phyloP scores from a whole-genome alignment of 225 moss, liverwort and hornwort genomes.

The Pseudisothecium myosuroides region DNA sequence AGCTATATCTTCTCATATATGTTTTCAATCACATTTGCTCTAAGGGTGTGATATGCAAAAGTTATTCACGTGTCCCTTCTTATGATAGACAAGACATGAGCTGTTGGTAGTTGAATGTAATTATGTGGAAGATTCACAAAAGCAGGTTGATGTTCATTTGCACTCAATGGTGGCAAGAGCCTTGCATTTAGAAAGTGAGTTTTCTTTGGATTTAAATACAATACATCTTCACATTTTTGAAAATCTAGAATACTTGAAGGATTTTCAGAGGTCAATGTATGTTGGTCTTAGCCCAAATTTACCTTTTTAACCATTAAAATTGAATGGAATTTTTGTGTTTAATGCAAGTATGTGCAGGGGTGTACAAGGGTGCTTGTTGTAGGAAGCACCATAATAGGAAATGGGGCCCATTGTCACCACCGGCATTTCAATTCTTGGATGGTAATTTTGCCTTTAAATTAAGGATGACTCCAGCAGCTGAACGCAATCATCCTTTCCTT shows the following conservation, averaged over 20 bases:
- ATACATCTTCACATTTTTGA: background rate
- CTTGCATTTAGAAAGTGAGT: background rate
- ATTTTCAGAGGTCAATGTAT: background rate
- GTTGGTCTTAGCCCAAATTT: background rate
- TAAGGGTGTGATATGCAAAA: background rate
- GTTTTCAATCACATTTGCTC: background rate
- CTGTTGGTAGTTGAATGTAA: background rate
- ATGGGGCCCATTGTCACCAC: slow-evolving; percentile 3
- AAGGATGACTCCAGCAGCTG: background rate
- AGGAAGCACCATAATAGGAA: background rate
- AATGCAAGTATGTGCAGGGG: background rate
- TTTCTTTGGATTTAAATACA: background rate
- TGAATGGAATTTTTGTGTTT: background rate
- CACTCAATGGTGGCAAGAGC: too few species aligned
- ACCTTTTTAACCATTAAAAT: background rate
- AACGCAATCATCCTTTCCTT: background rate
- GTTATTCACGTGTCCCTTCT: background rate
- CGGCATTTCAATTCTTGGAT: background rate
- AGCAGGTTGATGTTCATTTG: background rate
- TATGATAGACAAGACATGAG: too few species aligned
- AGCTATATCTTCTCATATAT: background rate
- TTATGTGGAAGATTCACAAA: background rate
- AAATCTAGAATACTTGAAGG: background rate
- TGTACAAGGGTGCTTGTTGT: background rate
- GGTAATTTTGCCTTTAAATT: background rate